phyloP scores from a whole-genome alignment of 2,329 filamentous ascomycete species.

The Neopestalotiopsis rosae region DNA sequence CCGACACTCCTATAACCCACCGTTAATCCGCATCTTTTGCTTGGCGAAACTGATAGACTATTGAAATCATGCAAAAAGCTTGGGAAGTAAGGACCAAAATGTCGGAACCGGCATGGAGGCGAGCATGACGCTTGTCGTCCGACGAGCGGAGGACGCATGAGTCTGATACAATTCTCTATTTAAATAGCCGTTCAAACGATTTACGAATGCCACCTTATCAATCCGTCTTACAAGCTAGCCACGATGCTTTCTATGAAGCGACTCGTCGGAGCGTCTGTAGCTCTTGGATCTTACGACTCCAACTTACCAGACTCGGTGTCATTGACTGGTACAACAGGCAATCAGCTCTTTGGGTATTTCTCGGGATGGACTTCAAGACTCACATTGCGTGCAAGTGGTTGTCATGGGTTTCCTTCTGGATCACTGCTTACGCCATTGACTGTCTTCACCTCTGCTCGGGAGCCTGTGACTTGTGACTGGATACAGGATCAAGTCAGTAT shows the following conservation, averaged over 20 bases:
- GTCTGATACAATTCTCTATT: background rate
- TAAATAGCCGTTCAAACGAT: background rate
- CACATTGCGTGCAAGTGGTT: background rate
- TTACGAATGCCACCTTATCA: background rate
- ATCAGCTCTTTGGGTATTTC: background rate
- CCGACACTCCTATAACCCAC: background rate
- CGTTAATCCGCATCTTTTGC: background rate
- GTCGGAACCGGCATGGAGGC: too few relatives aligned
- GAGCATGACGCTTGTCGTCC: background rate
- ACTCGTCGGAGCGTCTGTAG: background rate
- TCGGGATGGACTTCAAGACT: background rate
- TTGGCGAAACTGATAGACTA: background rate
- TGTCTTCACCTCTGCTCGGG: background rate
- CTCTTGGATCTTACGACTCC: background rate
- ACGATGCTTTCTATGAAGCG: background rate
- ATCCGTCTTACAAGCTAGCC: background rate
- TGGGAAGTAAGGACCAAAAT: background rate
- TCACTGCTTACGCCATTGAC: background rate
- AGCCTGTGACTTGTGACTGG: background rate
- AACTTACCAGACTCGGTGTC: background rate
- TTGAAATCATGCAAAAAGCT: background rate
- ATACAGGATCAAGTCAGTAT: background rate
- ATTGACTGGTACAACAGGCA: background rate
- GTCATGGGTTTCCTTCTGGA: background rate
- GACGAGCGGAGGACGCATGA: background rate